Base-by-base conservation (phyloP, 768 basidiomycete genomes). In the Hemileccinum impolitum region DNA sequence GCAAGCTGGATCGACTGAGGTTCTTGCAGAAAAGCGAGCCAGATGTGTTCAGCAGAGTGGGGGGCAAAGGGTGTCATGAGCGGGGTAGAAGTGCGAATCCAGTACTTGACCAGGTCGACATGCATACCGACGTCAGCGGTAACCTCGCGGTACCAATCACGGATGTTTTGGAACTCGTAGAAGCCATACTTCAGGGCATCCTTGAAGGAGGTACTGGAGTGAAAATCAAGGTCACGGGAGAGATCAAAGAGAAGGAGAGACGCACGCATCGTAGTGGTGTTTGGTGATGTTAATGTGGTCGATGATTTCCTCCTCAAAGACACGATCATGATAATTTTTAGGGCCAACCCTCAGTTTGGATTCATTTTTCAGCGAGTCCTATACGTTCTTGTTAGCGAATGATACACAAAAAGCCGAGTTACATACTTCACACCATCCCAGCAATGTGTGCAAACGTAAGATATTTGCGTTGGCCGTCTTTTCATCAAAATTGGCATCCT, bases 401-500 rank as follows among this genome's bases (percentile, higher is more conserved):
- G 25, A 6, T 13, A 21, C 13, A 4, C 41, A 4, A 50, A 28
- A 40, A 41, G 39, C 36, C 34, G 7, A n/a, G 13, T 3, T n/a
- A 64, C 78, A n/a, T 25, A 92, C 92, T 71, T 95, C 87, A 59
- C 91, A 94, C 94, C 95, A 99, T 4, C 76, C 78, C 55, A 94
- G 74, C 60, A 96, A 72, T 0, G 95, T 98, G 65, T 94, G 87
- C 53, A 99, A 74, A 44, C 96, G 80, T 64, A 98, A 69, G 63
- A 99, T 98, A 53, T 91, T 93, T 11, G 96, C 94, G 65, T 98
- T 99, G 15, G 96, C 96, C 6, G 87, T 90, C 74, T 93, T 90
- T 77, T 98, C 95, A 64, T 99, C 96, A 61, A 98, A 99, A 75
- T 99, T 99, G 39, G 95, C 95, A 70, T 99, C 96, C 69, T 96